Evolutionary conservation across 2,329 filamentous ascomycete species (phyloP), one percentile per base, ranked within the genome.

Genomic region (Ascochyta fabae): DNA sequence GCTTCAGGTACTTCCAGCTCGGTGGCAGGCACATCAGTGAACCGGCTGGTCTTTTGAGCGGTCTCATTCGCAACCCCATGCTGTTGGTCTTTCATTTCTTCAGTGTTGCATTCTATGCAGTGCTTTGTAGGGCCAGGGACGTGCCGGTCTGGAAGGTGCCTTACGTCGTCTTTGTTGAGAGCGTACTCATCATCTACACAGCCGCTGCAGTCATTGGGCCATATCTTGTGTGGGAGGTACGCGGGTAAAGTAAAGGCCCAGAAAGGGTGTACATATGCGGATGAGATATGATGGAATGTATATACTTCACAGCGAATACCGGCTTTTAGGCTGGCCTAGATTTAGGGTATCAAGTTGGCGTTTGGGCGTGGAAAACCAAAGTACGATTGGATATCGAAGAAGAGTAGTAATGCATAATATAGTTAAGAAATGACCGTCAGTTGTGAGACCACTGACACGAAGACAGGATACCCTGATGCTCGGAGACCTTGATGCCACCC

Each of bases 41-140:
- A 31, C 95, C 95, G 3, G 87, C 89, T 41, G 90, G 90, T 27
- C 80, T 99, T 56, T 82, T 99, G 8, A 91, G 86, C 0, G 95
- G 92, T 13, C 83, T 98, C 53, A 88, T 96, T 62, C 84, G 88
- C 45, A 84, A 87, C 49, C 95, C 95, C 0, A 76, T 87, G 47
- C 84, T 92, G 35, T 86, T 99, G 35, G 88, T 95, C 66, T 90
- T 89, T 73, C 95, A 99, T 77, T 99, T 99, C 80, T 99, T 97
- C 79, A 86, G 88, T 26, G 95, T 99, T 29, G 95, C 95, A 3
- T 87, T 98, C 64, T 84, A 96, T 62, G 87, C 89, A 24, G 92
- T 98, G 62, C 96, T 90, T 89, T 77, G 88, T n/a, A 71, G 79
- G 39, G 76, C 87, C 61, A 80, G 64, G 1, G 82, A 71, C 70